phyloP scores from a whole-genome alignment of 129 eudicot species.

The Dittrichia graveolens region DNA sequence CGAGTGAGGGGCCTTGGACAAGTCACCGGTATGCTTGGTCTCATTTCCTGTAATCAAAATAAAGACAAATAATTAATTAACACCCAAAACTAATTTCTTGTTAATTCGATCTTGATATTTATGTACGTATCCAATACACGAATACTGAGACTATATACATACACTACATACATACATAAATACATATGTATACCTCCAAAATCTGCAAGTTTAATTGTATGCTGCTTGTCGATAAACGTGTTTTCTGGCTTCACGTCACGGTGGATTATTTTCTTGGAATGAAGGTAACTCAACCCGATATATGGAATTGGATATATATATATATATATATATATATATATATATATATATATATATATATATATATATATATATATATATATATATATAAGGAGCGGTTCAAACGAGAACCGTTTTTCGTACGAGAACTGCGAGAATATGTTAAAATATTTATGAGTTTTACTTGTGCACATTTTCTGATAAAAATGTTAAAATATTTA shows the following conservation, averaged over 20 bases:
- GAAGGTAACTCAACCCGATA: slow-evolving; percentile 56
- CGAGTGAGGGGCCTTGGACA: slow-evolving; percentile 42
- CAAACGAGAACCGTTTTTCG: too few species aligned
- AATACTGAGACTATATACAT: background rate
- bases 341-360: too few species aligned
- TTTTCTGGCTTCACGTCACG: slow-evolving; percentile 51
- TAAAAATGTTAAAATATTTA: too few species aligned
- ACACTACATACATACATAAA: background rate
- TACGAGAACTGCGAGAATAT: too few species aligned
- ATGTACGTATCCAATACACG: background rate
- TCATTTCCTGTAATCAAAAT: slow-evolving; percentile 26
- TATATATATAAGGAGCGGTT: too few species aligned
- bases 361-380: too few species aligned
- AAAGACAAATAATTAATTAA: background rate
- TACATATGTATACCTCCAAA: slow-evolving; percentile 31
- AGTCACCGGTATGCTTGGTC: slow-evolving; percentile 43
- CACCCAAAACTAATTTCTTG: background rate
- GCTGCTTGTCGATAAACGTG: slow-evolving; percentile 44
- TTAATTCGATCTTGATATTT: too few species aligned
- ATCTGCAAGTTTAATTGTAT: slow-evolving; percentile 39
- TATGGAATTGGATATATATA: too few species aligned
- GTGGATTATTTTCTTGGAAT: slow-evolving; percentile 50
- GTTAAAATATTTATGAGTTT: too few species aligned
- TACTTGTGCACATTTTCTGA: too few species aligned
- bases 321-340: too few species aligned